These are phyloP conservation scores for Leishmania aethiopica DNA, from an alignment of 208 protist species.

Conservation along the genomic window DNA sequence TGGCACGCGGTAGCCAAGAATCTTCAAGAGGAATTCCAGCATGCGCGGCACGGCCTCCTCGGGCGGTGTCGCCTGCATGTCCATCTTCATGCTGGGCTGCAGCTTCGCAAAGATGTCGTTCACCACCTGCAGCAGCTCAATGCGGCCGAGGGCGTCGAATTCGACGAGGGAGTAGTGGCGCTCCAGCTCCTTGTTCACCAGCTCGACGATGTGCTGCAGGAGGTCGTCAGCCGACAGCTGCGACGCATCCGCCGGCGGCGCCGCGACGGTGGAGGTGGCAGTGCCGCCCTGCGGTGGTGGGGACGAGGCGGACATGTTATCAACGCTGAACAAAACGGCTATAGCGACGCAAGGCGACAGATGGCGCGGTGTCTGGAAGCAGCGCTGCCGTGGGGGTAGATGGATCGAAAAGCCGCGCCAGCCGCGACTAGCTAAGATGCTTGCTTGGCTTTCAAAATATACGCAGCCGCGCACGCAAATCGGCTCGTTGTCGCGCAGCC, in stretches of 20 bases:
- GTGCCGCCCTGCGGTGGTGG: slow-evolving; percentile 16
- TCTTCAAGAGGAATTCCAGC: slow-evolving; percentile 84
- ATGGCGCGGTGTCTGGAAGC: neutral
- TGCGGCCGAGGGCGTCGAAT: slow-evolving; percentile 75
- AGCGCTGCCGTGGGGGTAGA: neutral
- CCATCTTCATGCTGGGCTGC: slow-evolving; percentile 60
- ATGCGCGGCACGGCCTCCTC: slow-evolving; percentile 63
- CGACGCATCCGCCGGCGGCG: slow-evolving; percentile 16
- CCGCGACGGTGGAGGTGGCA: slow-evolving; percentile 5
- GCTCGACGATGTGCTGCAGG: slow-evolving; percentile 81
- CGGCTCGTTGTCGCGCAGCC: neutral
- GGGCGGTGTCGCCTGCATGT: slow-evolving; percentile 48
- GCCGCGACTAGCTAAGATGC: neutral
- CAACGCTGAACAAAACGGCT: neutral
- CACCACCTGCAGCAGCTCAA: slow-evolving; percentile 81
- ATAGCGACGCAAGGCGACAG: neutral
- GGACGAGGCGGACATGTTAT: slow-evolving; percentile 19
- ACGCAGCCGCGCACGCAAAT: neutral
- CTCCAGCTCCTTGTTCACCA: slow-evolving; percentile 71
- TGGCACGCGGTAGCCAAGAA: slow-evolving; percentile 83
- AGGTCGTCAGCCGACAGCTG: slow-evolving; percentile 71
- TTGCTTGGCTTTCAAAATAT: neutral
- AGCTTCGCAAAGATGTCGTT: slow-evolving; percentile 86
- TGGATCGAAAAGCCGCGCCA: neutral
- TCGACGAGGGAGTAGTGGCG: slow-evolving; percentile 87